phyloP scores from a whole-genome alignment of 352 stramenopile genomes.

The Pythium oligandrum region DNA sequence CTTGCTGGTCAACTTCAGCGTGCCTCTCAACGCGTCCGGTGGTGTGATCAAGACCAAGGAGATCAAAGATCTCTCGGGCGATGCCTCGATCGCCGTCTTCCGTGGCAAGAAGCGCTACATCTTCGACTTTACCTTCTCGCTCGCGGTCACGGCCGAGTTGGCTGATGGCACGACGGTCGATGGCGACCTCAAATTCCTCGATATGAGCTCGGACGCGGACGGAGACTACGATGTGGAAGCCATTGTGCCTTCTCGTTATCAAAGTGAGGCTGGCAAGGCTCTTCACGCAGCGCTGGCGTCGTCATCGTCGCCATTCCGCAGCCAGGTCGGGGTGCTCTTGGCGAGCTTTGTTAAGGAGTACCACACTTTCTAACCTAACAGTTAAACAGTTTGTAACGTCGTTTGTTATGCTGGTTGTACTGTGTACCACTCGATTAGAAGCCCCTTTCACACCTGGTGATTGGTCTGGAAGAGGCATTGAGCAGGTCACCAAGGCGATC shows the following conservation, averaged over 20 bases:
- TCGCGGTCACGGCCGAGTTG: conserved; percentile 38
- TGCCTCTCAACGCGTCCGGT: conserved; percentile 25
- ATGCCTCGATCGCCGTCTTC: conserved; percentile 90
- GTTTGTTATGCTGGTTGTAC: too few species aligned
- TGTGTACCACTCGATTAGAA: too few species aligned
- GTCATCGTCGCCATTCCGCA: conserved; percentile 51
- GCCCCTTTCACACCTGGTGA: conserved; percentile 3
- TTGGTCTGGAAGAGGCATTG: conserved; percentile 10
- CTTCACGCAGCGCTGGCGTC: conserved; percentile 59
- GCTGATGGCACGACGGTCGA: conserved; percentile 19
- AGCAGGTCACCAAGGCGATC: not conserved
- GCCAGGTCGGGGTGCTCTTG: conserved; percentile 43
- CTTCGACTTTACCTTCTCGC: conserved; percentile 73
- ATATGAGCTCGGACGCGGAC: conserved; percentile 75
- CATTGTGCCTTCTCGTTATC: conserved; percentile 61
- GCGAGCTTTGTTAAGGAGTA: conserved; percentile 69
- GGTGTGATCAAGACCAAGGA: conserved; percentile 53
- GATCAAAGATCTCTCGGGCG: conserved; percentile 85
- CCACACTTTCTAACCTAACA: conserved; percentile 48
- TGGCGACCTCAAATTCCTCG: conserved; percentile 73
- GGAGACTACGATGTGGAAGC: conserved; percentile 73
- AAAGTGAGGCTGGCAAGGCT: conserved; percentile 57
- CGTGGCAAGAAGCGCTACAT: conserved; percentile 93
- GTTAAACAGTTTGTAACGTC: too few species aligned
- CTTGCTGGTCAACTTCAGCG: conserved; percentile 41